Conservation (phyloP, 495 filamentous ascomycete genomes). For the Penicillium ucsense region DNA sequence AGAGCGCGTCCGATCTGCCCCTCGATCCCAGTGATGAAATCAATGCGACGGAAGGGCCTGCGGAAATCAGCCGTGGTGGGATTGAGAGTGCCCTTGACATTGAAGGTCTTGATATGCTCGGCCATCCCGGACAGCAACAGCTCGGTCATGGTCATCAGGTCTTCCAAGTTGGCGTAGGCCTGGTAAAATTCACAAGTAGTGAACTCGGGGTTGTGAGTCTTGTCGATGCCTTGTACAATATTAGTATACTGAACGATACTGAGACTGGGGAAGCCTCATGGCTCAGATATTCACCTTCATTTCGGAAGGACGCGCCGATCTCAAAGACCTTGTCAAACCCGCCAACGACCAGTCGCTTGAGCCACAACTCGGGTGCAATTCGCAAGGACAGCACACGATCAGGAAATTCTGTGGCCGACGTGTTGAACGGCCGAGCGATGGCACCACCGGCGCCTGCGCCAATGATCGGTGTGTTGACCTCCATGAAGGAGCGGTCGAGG, state of each 20-base stretch:
- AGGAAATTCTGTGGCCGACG: slow-evolving; percentile 58
- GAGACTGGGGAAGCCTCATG: not conserved
- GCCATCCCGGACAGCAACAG: slow-evolving; percentile 51
- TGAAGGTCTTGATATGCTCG: slow-evolving; percentile 38
- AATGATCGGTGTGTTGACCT: slow-evolving; percentile 86
- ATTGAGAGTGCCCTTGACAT: slow-evolving; percentile 37
- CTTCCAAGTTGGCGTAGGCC: slow-evolving; percentile 67
- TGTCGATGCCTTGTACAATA: slow-evolving; percentile 51
- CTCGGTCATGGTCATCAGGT: slow-evolving; percentile 69
- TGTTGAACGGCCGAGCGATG: slow-evolving; percentile 75
- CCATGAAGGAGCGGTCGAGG: slow-evolving; percentile 58
- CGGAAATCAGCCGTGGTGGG: slow-evolving; percentile 48
- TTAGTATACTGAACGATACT: not conserved
- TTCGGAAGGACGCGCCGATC: slow-evolving; percentile 86
- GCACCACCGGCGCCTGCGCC: slow-evolving; percentile 70
- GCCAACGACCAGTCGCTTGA: slow-evolving; percentile 85
- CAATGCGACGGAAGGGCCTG: slow-evolving; percentile 53
- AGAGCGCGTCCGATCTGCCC: slow-evolving; percentile 49
- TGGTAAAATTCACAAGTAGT: slow-evolving; percentile 95
- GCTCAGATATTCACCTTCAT: slow-evolving; percentile 56
- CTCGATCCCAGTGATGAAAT: slow-evolving; percentile 78
- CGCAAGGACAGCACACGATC: slow-evolving; percentile 60
- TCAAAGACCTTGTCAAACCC: slow-evolving; percentile 89
- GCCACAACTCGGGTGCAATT: slow-evolving; percentile 90
- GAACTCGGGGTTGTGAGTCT: slow-evolving; percentile 94